Evolutionary conservation across 805 yeast species (phyloP).

Genomic region (Yarrowia sp.): DNA sequence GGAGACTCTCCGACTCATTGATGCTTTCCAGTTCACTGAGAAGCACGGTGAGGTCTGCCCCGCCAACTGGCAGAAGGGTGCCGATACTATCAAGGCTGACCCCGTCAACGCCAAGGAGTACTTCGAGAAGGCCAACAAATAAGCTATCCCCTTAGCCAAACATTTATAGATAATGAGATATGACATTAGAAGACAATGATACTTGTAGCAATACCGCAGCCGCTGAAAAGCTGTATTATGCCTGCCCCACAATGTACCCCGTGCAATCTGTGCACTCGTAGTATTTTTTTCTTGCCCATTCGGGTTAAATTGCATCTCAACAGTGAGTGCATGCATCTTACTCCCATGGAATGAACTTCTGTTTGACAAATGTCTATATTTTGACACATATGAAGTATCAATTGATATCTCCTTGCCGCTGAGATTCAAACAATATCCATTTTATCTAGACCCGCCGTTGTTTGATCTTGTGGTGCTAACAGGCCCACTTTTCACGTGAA

Average conservation of each 20-base stretch:
- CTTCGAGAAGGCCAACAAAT: conserved; percentile 59
- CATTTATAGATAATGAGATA: conserved; percentile 22
- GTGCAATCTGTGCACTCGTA: not conserved
- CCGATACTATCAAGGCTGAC: conserved; percentile 85
- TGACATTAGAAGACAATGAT: not conserved
- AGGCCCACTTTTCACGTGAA: conserved; percentile 3
- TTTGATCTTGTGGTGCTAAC: not conserved
- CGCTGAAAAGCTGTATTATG: not conserved
- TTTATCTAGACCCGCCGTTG: no score
- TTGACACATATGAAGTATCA: not conserved
- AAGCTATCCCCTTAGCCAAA: not conserved
- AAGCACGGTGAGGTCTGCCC: conserved; percentile 99
- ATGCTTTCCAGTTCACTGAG: conserved; percentile 99
- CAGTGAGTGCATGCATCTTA: not conserved
- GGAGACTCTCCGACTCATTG: conserved; percentile 94
- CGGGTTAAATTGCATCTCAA: not conserved
- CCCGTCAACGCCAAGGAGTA: conserved; percentile 75
- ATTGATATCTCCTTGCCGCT: not conserved
- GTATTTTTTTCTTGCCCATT: not conserved
- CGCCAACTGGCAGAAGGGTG: conserved; percentile 98
- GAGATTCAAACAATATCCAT: not conserved
- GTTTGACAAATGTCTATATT: not conserved
- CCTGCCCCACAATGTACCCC: not conserved
- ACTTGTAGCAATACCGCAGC: not conserved
- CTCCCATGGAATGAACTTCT: no score